Evolutionary conservation across 78 protist genomes (phyloP), one percentile per base, ranked within the genome.

Genomic region (Dictyostelium intermedium): DNA sequence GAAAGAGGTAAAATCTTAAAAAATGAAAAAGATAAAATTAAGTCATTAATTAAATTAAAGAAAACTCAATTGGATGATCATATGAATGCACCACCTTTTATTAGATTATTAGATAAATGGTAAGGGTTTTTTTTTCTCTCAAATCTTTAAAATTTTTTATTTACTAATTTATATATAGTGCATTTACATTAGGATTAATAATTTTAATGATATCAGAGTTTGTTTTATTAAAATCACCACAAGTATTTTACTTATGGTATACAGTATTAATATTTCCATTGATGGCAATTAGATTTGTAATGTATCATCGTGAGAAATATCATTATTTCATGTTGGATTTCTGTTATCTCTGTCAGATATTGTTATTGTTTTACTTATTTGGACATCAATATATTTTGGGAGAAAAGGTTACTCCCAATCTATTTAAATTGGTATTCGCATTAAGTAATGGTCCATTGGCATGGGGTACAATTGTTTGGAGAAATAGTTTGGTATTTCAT

Each of bases 401-500:
- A 7, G 63, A 60, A 10, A 5, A 18, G 18, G 82, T 50, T 1
- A 70, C 94, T 6, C 82, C 94, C 8, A 39, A 82, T 25, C 73
- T 79, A 10, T 79, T 82, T 47, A 85, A 92, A 82, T 72, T 92
- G 63, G 96, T 92, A 16, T 92, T 92, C 37, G 91, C 93, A 18
- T 35, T 86, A 32, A 43, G 77, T 9, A 96, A 89, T 69, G 98
- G 98, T 3, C 98, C 98, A 60, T 82, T 96, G 77, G 84, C 87
- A n/a, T 74, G 83, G 84, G 98, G 96, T 18, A 61, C 91, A 25
- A 66, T 95, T 14, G 92, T 93, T 10, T 96, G 98, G 98, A 69
- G 97, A 30, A 96, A 96, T 72, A 85, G 95, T 80, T 84, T 96
- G 50, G 98, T 96, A 8, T 96, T 96, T 66, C 98, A 96, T 45